A percentile compares a stretch with the other conserved stretches of the same genome.
Conservation (phyloP, 2,329 filamentous ascomycete genomes). For the Colletotrichum tropicale region DNA sequence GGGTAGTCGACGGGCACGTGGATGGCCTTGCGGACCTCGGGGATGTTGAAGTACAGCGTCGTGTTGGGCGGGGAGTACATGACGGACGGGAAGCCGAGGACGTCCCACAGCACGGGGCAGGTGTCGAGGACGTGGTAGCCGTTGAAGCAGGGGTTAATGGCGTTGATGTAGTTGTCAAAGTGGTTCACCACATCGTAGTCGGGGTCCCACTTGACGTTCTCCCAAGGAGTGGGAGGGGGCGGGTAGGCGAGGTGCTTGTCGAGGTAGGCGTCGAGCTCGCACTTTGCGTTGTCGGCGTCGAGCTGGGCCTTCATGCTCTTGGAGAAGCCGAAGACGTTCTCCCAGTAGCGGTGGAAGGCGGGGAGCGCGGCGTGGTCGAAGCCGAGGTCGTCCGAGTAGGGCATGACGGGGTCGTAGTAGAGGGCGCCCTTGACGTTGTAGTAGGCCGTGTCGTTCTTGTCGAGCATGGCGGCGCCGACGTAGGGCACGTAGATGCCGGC, state of each 20-base stretch:
- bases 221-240: conserved; percentile 54
- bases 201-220: conserved; percentile 45
- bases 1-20: conserved; percentile 57
- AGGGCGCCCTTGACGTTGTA: conserved; percentile 70
- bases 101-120: conserved; percentile 74
- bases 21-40: conserved; percentile 71
- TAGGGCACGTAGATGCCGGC: conserved; percentile 97
- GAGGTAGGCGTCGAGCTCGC: conserved; percentile 66
- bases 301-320: conserved; percentile 58
- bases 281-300: conserved; percentile 56
- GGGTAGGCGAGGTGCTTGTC: conserved; percentile 71
- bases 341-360: conserved; percentile 65
- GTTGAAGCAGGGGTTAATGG: conserved; percentile 79
- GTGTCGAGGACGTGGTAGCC: conserved; percentile 75
- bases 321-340: conserved; percentile 67
- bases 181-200: conserved; percentile 61
- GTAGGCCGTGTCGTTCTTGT: conserved; percentile 78
- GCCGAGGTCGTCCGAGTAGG: conserved; percentile 17
- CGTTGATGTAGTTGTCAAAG: conserved; percentile 56
- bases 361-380: conserved; percentile 49
- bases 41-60: conserved; percentile 74
- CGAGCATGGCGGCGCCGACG: conserved; percentile 85
- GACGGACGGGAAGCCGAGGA: conserved; percentile 68
- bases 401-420: conserved; percentile 51
- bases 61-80: conserved; percentile 62